Conservation (phyloP, 805 yeast genomes). For the Saccharomycopsis fibuligera region DNA sequence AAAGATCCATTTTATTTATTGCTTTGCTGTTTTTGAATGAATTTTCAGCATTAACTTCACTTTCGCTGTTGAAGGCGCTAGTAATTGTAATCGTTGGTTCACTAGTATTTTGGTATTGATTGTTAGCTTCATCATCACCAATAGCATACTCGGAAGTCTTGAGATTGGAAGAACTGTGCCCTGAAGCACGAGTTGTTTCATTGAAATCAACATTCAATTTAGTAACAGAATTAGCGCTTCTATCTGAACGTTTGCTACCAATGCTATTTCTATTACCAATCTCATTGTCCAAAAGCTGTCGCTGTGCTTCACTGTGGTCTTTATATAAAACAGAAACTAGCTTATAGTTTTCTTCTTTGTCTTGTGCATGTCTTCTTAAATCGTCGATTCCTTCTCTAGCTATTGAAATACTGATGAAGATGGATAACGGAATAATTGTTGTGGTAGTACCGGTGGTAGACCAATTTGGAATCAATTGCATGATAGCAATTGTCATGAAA, state of each 20-base stretch:
- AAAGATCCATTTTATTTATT: constrained; percentile 31
- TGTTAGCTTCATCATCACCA: constrained; percentile 68
- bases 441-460: constrained; percentile 95
- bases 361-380: constrained; percentile 77
- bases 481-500: constrained; percentile 80
- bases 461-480: constrained; percentile 97
- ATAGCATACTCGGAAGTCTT: constrained; percentile 70
- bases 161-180: not conserved
- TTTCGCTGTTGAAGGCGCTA: not conserved
- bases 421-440: constrained; percentile 80
- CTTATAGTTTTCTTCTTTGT: constrained; percentile 74
- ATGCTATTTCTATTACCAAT: constrained; percentile 7
- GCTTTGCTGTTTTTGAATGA: constrained; percentile 16
- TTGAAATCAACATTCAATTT: constrained; percentile 7
- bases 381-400: constrained; percentile 93
- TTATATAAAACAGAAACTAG: not conserved
- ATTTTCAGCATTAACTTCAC: constrained; percentile 8
- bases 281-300: constrained; percentile 6
- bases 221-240: constrained; percentile 8
- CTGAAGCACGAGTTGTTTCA: not conserved
- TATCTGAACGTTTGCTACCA: constrained; percentile 9
- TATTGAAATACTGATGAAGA: constrained; percentile 85
- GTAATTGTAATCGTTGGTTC: not conserved
- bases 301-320: constrained; percentile 14
- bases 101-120: not conserved